Base-by-base conservation (phyloP, 768 basidiomycete genomes). In the Mycena olivaceomarginata region DNA sequence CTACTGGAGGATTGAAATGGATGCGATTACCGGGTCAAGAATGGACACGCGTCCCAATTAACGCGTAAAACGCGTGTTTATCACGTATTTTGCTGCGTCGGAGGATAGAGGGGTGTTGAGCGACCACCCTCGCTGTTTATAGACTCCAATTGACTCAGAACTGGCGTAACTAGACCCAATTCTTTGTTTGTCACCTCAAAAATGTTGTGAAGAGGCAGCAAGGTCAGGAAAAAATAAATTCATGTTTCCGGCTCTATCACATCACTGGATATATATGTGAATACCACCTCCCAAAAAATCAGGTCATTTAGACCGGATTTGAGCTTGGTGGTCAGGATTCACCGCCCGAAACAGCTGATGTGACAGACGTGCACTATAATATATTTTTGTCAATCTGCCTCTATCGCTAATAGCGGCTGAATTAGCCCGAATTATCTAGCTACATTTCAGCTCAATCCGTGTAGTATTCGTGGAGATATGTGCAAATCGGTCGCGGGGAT, bases 121-220 rank as follows among this genome's bases (percentile, higher is more conserved):
- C 18, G 53, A 56, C n/a, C n/a, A 56, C 53, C n/a, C n/a, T 22
- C 53, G 53, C 53, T 56, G 53, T 56, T 56, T 22, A 5, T 11
- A n/a, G 20, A 56, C 53, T 56, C 8, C 22, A 56, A 56, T 56
- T 56, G 53, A 56, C n/a, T n/a, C 20, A 56, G n/a, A 56, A 56
- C 20, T 56, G n/a, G n/a, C 11, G 13, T n/a, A 56, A 11, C n/a
- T 22, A 56, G 53, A 22, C 20, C 53, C n/a, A 56, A 56, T 56
- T 56, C n/a, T 56, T 56, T n/a, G n/a, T 56, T 56, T 56, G 5
- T n/a, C 53, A 56, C 48, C 48, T 51, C 48, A 56, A 56, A 56
- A 56, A 22, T 22, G n/a, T 11, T 56, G 20, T 56, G 5, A 56
- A 56, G 53, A 56, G n/a, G 53, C 53, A n/a, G 53, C n/a, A 56